Base-by-base conservation (phyloP, 768 basidiomycete genomes). In the Calocera viscosa region DNA sequence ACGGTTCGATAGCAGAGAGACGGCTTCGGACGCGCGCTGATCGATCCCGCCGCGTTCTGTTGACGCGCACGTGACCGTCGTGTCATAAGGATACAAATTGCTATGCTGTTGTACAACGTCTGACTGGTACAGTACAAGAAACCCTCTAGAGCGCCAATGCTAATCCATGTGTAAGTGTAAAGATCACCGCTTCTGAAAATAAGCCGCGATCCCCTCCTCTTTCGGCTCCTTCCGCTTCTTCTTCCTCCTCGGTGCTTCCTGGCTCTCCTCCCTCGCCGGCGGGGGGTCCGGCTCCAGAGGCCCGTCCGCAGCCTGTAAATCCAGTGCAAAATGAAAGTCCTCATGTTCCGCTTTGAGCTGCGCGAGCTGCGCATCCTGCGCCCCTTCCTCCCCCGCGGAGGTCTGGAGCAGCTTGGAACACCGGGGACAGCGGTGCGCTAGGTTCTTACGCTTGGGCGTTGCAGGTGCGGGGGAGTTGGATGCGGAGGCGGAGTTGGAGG, bases 321-420 rank as follows among this genome's bases (percentile, higher is more conserved):
- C 88, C 71, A 86, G 81, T 0, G 94, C 94, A 71, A 92, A 85
- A 75, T 97, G 94, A 75, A 85, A 96, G 76, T 96, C 94, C 38
- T 84, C 82, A 71, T 97, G 94, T 73, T 96, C 94, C 39, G 70
- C 73, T 65, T 73, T 73, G n/a, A 74, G 69, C 43, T 60, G 67
- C 16, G 49, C 47, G 60, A 77, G 64, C 19, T 64, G 71, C 1
- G 33, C 65, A 30, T 41, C 65, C 34, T 67, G 66, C 39, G 60
- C 35, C 41, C 32, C 43, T 22, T 40, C 63, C 14, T 64, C 70
- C 1, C 26, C 24, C 43, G 5, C 70, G 24, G 47, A 33, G 24
- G 17, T 49, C 65, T 14, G 68, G 30, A 30, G 63, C 40, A 49
- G 65, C 64, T 14, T 67, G 24, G 1, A 33, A 35, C 35, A 69